Conservation (phyloP, 2,329 filamentous ascomycete genomes). For the Paramyrothecium sp. region DNA sequence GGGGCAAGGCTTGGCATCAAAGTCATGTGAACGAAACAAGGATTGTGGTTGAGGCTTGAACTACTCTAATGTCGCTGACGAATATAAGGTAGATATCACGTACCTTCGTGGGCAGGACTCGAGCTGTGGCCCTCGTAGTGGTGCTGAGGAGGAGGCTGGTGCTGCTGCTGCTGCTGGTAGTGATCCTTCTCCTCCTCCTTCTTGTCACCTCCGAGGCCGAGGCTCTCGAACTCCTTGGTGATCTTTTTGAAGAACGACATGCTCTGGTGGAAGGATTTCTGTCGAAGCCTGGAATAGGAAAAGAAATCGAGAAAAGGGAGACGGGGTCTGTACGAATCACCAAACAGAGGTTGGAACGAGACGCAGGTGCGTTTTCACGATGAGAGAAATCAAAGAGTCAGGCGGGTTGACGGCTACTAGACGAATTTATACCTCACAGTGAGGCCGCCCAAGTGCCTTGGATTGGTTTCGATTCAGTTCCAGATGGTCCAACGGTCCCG, state of each 20-base stretch:
- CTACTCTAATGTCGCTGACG: no score
- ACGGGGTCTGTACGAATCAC: no score
- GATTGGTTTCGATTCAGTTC: no score
- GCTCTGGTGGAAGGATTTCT: conserved; percentile 9
- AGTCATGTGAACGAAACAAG: no score
- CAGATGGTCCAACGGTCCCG: no score
- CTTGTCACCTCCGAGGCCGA: conserved; percentile 36
- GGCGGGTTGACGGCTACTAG: not conserved
- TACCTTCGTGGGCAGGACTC: not conserved
- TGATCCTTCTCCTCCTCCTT: conserved; percentile 29
- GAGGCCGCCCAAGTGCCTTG: not conserved
- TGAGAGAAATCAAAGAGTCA: not conserved
- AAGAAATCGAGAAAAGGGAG: conserved; percentile 6
- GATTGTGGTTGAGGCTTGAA: not conserved
- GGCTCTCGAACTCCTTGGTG: conserved; percentile 42
- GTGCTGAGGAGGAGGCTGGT: conserved; percentile 33
- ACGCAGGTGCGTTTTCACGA: not conserved
- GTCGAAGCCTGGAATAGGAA: not conserved
- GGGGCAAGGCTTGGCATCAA: no score
- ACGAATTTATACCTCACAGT: not conserved
- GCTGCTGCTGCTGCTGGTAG: conserved; percentile 19
- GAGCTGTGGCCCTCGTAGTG: not conserved
- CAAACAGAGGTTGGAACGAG: conserved; percentile 4
- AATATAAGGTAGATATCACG: not conserved
- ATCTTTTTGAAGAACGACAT: conserved; percentile 47